Percentiles rank a stretch among this genome's conserved stretches.
Evolutionary conservation across 164 flowering plant species (phyloP).

Genomic region (Cinnamomum micranthum): DNA sequence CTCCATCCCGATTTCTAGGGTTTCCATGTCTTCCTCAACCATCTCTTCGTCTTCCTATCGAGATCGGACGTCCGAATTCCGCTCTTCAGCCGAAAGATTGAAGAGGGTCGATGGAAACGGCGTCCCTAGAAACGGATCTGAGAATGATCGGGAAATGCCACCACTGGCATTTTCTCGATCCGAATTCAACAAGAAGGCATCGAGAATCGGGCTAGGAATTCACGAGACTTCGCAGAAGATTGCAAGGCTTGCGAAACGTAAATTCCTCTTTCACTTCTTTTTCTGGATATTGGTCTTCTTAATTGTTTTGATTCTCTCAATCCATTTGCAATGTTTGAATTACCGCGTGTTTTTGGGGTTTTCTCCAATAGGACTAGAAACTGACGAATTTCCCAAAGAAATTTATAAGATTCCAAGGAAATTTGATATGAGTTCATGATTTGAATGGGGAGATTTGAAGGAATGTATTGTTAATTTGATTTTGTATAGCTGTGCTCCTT

Average conservation of each 20-base stretch:
- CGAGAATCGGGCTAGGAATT: conserved; percentile 64
- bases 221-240: conserved; percentile 68
- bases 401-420: background rate
- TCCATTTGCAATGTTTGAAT: background rate
- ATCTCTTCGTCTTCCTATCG: conserved; percentile 36
- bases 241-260: conserved; percentile 61
- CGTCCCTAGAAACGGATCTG: conserved; percentile 16
- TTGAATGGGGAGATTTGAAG: too few species aligned
- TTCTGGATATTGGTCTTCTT: background rate
- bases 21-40: conserved; percentile 31
- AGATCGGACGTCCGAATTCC: conserved; percentile 85
- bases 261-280: background rate
- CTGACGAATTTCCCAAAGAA: background rate
- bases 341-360: background rate
- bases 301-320: background rate
- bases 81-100: conserved; percentile 52
- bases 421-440: too few species aligned
- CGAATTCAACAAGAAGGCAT: conserved; percentile 70
- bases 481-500: too few species aligned
- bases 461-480: too few species aligned
- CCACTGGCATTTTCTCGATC: conserved; percentile 37
- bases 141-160: conserved; percentile 16
- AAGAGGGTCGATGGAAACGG: conserved; percentile 45
- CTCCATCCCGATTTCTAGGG: background rate
- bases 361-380: background rate